Base-by-base conservation (phyloP, 192 early-diverging fungal species). In the Chytriomyces confervae region DNA sequence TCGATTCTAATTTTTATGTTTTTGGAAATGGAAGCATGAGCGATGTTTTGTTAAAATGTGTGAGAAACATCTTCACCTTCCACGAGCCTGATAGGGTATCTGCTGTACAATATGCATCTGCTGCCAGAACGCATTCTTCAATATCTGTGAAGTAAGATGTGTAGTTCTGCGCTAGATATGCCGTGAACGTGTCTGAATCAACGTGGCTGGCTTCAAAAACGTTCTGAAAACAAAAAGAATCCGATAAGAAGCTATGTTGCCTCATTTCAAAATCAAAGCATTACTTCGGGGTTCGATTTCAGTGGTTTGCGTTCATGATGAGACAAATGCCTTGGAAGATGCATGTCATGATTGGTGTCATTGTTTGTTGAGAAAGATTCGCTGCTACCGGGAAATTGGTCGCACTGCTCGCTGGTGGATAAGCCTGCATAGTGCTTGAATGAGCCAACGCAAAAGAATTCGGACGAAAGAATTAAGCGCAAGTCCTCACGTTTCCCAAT, bases 141-240 rank as follows among this genome's bases (percentile, higher is more conserved):
- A 84, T 78, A 29, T 82, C 82, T 2, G 50, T 57, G 45, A 80
- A 82, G 45, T 60, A 78, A 11, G 27, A 46, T 47, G 76, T 68
- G 66, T 77, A 86, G 71, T 86, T 86, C 48, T 84, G 65, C 45
- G 82, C 77, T 5, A 86, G 79, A 53, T 83, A 84, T 20, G 77
- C 43, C 0, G 48, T 47, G 61, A 82, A 86, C 6, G 69, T 69
- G 16, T 69, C 77, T 5, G 77, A 44, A 66, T 82, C 83, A 27
- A 81, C 47, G 50, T 84, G 69, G 36, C 80, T 53, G 16, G 75
- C 27, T 64, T 81, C 81, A 69, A 83, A 79, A 9, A 80, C 78
- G 20, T 62, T n/a, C 81, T 85, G 20, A 67, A 48, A 24, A 80
- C n/a, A 61, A 8, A 69, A 69, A 67, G 13, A 2, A 23, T 72